Conservation (phyloP, 1,139 yeast species). For the Sugiyamaella neomexicana region DNA sequence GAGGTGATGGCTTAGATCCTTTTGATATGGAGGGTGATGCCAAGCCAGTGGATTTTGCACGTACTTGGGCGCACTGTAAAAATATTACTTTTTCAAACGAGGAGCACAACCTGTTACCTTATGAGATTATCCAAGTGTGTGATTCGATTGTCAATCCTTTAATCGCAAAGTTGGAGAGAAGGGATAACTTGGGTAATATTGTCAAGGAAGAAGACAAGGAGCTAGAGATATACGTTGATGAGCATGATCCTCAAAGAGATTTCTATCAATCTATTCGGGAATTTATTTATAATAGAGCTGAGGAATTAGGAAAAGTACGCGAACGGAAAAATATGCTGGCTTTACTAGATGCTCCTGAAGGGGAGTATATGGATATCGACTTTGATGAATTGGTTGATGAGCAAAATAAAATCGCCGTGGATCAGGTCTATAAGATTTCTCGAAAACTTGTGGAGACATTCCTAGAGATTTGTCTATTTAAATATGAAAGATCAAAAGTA, state of each 20-base stretch:
- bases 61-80: constrained; percentile 93
- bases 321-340: constrained; percentile 52
- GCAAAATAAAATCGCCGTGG: constrained; percentile 52
- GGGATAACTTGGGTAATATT: constrained; percentile 67
- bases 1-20: constrained; percentile 99
- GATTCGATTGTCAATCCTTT: constrained; percentile 60
- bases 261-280: constrained; percentile 74
- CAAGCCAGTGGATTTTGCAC: constrained; percentile 83
- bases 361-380: constrained; percentile 45
- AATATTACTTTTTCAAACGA: constrained; percentile 63
- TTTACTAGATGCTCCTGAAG: constrained; percentile 47
- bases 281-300: constrained; percentile 59
- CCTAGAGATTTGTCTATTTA: constrained; percentile 71
- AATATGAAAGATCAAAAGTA: constrained; percentile 86
- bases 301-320: constrained; percentile 57
- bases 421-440: constrained; percentile 75
- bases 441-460: constrained; percentile 61
- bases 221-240: constrained; percentile 56
- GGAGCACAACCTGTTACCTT: constrained; percentile 68
- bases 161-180: constrained; percentile 57
- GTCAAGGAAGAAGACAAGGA: constrained; percentile 45
- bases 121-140: constrained; percentile 58
- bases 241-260: constrained; percentile 79
- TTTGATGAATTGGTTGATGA: constrained; percentile 47
- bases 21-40: constrained; percentile 99